Percentiles rank a stretch among this genome's conserved stretches.
phyloP scores from a whole-genome alignment of 148 eudicot genomes.

The Silene conica region DNA sequence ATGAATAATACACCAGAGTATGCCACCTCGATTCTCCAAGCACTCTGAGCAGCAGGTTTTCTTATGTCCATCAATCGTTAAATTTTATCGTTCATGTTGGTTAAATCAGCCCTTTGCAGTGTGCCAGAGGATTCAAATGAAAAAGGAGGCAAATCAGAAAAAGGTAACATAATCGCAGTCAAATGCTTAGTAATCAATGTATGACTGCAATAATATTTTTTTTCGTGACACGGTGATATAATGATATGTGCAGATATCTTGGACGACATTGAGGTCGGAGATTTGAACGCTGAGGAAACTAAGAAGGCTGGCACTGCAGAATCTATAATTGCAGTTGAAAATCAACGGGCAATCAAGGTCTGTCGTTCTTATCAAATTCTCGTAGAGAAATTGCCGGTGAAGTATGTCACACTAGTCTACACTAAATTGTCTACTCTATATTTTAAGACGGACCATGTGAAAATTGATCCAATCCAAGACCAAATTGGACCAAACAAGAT shows the following conservation, averaged over 20 bases:
- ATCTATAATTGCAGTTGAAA: constrained; percentile 67
- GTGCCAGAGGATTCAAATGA: constrained; percentile 21
- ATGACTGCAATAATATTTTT: neutral
- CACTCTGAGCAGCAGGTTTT: constrained; percentile 20
- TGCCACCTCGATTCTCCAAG: constrained; percentile 18
- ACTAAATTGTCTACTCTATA: neutral
- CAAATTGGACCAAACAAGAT: too few species aligned
- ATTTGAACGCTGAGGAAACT: constrained; percentile 22
- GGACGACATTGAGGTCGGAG: constrained; percentile 29
- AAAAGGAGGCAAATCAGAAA: constrained; percentile 20
- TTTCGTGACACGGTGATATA: neutral
- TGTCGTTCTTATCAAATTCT: neutral
- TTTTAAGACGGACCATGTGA: neutral
- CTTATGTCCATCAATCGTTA: constrained; percentile 16
- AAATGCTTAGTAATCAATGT: neutral
- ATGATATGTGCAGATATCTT: constrained; percentile 20
- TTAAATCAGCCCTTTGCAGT: constrained; percentile 29
- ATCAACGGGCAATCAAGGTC: constrained; percentile 76
- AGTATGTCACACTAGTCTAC: neutral
- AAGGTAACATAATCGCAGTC: constrained; percentile 19
- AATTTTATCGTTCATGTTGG: constrained; percentile 12
- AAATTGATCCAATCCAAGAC: neutral
- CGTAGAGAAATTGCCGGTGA: neutral
- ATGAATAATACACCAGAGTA: constrained; percentile 25
- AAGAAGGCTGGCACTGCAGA: constrained; percentile 44